Conservation (phyloP, 176 grass and related monocot species). For the Carex littledalei region DNA sequence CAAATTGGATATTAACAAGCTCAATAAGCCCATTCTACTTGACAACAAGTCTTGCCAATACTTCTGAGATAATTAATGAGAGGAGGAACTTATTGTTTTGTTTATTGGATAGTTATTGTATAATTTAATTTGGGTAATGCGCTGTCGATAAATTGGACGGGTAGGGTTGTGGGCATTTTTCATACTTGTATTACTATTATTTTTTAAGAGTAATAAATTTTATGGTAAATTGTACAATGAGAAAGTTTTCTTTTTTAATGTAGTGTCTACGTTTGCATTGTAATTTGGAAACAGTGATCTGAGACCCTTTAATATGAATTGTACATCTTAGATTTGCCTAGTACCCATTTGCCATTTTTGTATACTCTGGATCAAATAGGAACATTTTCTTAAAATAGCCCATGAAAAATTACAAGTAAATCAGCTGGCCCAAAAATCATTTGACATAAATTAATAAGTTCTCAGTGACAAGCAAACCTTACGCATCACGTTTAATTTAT, state of each 20-base stretch:
- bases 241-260: neutral
- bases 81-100: neutral
- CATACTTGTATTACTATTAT: slow-evolving; percentile 3
- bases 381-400: neutral
- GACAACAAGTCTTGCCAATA: slow-evolving; percentile 45
- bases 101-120: neutral
- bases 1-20: slow-evolving; percentile 45
- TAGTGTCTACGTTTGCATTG: neutral
- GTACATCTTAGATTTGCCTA: neutral
- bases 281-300: neutral
- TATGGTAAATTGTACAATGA: slow-evolving; percentile 3
- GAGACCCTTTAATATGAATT: neutral
- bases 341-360: neutral
- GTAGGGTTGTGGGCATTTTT: slow-evolving; percentile 1
- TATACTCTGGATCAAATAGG: neutral
- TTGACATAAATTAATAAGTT: neutral
- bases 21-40: slow-evolving; percentile 42
- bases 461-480: neutral
- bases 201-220: slow-evolving; percentile 12
- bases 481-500: neutral
- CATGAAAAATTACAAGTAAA: neutral
- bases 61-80: slow-evolving; percentile 10
- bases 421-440: neutral
- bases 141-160: neutral
- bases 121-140: slow-evolving; percentile 7